phyloP scores from a whole-genome alignment of 2,329 filamentous ascomycete species.

The Exophiala spinifera region DNA sequence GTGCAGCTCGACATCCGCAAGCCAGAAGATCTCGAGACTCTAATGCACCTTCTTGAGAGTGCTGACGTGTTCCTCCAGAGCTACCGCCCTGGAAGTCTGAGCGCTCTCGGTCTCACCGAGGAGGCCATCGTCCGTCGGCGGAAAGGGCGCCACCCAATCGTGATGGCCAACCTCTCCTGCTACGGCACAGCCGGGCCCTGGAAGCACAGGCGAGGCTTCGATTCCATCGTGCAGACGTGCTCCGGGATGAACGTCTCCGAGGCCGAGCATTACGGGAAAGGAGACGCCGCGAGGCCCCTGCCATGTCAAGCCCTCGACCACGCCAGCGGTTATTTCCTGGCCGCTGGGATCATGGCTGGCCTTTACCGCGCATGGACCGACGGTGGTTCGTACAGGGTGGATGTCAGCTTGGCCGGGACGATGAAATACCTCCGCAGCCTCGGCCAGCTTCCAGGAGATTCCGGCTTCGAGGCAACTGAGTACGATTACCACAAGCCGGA shows the following conservation, averaged over 20 bases:
- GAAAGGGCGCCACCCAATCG: constrained; percentile 43
- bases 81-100: constrained; percentile 49
- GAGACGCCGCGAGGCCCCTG: constrained; percentile 41
- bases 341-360: constrained; percentile 52
- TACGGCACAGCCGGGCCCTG: constrained; percentile 52
- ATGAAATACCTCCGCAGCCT: constrained; percentile 57
- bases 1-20: constrained; percentile 37
- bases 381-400: constrained; percentile 51
- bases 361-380: constrained; percentile 46
- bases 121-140: constrained; percentile 36
- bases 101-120: constrained; percentile 41
- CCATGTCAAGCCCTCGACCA: constrained; percentile 59
- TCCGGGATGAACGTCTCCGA: constrained; percentile 57
- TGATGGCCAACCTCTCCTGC: constrained; percentile 53
- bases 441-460: constrained; percentile 47
- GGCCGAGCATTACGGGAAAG: constrained; percentile 44
- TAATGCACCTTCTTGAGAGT: constrained; percentile 34
- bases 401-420: constrained; percentile 55
- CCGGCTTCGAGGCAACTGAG: constrained; percentile 44
- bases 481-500: constrained; percentile 35
- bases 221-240: constrained; percentile 56
- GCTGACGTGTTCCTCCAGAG: constrained; percentile 47
- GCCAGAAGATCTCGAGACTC: constrained; percentile 25
- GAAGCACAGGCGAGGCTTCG: constrained; percentile 50
- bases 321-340: constrained; percentile 54